Evolutionary conservation across 352 stramenopile genomes (phyloP), one percentile per base, ranked within the genome.

Genomic region (Achlya hypogyna): DNA sequence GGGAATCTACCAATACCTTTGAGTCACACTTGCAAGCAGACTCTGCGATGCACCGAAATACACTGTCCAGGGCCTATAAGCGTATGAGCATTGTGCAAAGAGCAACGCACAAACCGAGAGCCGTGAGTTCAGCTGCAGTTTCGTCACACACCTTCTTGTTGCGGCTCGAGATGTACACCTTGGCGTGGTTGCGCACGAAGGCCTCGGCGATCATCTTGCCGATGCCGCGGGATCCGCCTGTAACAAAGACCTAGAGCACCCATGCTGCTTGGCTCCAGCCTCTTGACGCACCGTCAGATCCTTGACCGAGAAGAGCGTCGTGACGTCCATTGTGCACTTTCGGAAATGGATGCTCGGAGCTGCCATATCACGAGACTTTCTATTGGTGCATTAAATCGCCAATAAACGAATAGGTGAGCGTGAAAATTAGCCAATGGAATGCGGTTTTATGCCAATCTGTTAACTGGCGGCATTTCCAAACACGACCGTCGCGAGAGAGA

Each of bases 151-250:
- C 84, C 45, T 91, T 85, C 66, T 88, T 72, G 65, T 87, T 88
- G 42, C 91, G 87, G 58, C 81, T 95, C 0, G 88, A 92, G 42
- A 98, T 85, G 63, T 98, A 89, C 9, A 98, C 95, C 69, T 90
- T 97, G 53, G 91, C 91, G 63, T 89, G 87, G 63, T 96, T 96
- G 49, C 81, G 71, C 23, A 93, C 82, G 74, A 98, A 98, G 16
- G 89, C 90, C 67, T 95, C 87, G 53, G 94, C 91, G 68, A 98
- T 98, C 93, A 98, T 98, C 62, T 88, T 84, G 54, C 96, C 96
- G 72, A 98, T 98, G 38, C 96, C 96, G 42, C 89, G 79, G 34
- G 86, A 93, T 45, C 95, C 94, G 60, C 96, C 96, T 22, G 93
- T 98, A 64, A 98, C 82, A 6, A 98, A 65, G 27, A 98, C 90